Conservation (phyloP, 2,329 filamentous ascomycete genomes). For the Epichloe scottii region DNA sequence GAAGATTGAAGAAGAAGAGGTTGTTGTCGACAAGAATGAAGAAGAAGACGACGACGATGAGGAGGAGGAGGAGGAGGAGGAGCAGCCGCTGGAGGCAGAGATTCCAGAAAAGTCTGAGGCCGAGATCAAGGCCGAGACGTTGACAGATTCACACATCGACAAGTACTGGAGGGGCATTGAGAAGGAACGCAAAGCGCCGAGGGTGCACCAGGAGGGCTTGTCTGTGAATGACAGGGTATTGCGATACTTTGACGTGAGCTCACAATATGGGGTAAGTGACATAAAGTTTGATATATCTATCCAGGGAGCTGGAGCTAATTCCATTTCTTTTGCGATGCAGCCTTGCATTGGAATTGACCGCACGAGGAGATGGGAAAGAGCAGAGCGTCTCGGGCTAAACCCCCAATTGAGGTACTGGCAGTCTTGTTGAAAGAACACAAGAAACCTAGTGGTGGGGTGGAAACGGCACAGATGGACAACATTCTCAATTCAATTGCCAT, state of each 20-base stretch:
- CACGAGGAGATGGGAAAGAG: conserved; percentile 76
- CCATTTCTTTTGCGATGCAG: conserved; percentile 29
- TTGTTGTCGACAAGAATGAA: conserved; percentile 12
- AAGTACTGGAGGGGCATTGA: conserved; percentile 71
- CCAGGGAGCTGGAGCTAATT: conserved; percentile 8
- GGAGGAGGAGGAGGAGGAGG: conserved; percentile 13
- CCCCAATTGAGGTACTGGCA: conserved; percentile 80
- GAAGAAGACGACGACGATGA: conserved; percentile 15
- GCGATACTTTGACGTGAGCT: conserved; percentile 83
- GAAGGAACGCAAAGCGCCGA: conserved; percentile 48
- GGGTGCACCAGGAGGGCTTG: conserved; percentile 68
- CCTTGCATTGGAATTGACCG: conserved; percentile 79
- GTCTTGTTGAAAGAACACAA: conserved; percentile 64
- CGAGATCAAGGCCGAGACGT: conserved; percentile 47
- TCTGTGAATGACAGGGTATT: conserved; percentile 71
- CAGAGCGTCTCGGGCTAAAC: conserved; percentile 72
- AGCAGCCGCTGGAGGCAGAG: conserved; percentile 16
- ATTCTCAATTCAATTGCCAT: conserved; percentile 39
- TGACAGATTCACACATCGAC: conserved; percentile 57
- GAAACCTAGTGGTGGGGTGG: conserved; percentile 36
- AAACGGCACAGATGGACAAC: conserved; percentile 66
- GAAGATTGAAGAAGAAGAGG: conserved; percentile 10
- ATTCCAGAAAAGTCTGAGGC: conserved; percentile 32
- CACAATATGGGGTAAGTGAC: conserved; percentile 72
- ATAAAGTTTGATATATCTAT: background rate